Evolutionary conservation across 176 grass and related monocot species (phyloP), one percentile per base, ranked within the genome.

Genomic region (Rhynchospora tenuis): DNA sequence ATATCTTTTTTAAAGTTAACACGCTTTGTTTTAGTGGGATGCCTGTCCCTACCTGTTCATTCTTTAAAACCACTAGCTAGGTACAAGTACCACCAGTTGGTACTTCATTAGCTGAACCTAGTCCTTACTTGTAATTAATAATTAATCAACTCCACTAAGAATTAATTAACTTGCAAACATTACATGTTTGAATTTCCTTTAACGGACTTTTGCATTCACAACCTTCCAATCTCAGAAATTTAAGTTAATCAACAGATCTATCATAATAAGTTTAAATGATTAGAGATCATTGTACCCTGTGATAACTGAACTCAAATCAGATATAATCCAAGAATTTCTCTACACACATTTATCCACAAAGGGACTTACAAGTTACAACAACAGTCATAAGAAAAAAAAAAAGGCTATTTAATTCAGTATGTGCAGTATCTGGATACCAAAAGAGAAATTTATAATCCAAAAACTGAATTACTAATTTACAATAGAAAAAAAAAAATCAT

Each of bases 41-140:
- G 23, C 22, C 16, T 55, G 73, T 78, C 51, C 73, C 45, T 78
- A 33, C 63, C 2, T 66, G 12, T 4, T 67, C 27, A 65, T 46
- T 46, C 1, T 70, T 70, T 48, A 73, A 23, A 42, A 61, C 0
- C 8, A 43, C 42, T 46, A 7, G 78, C 44, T 62, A 74, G 70
- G 45, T 62, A 81, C 17, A 81, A 81, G 78, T 81, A 81, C 78
- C 56, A 63, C 56, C 78, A 81, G 78, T 63, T 81, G 58, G 78
- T 62, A 81, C 78, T 81, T 44, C 78, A 81, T 62, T 46, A 81
- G 54, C 12, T 81, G n/a, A 81, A 62, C 78, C 78, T 80, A 70
- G 66, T 55, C 73, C 9, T 20, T 47, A 54, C 0, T 52, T 55
- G 50, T 3, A 52, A 52, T 29, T 55, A 16, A 29, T 20, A 77